Evolutionary conservation across 73 alveolate species (phyloP).

Genomic region (Vitrella brassicaformis): DNA sequence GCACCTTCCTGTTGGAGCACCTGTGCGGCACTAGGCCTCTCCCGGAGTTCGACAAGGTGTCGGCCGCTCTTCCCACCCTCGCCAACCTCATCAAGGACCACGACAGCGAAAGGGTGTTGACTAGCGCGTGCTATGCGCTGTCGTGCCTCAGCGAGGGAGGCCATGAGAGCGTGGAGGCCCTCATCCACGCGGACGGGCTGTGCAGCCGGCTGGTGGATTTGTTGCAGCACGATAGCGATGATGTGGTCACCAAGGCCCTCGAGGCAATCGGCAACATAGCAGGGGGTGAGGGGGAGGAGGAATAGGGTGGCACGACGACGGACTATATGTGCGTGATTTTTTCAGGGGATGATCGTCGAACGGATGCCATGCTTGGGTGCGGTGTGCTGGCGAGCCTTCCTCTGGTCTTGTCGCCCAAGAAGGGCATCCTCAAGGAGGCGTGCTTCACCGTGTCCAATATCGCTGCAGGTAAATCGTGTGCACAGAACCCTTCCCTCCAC

Average conservation of each 20-base stretch:
- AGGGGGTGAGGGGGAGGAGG: too few species aligned
- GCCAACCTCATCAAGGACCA: constrained; percentile 63
- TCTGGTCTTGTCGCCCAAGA: constrained; percentile 55
- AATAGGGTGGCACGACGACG: too few species aligned
- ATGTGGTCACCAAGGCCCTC: constrained; percentile 61
- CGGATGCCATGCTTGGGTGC: constrained; percentile 63
- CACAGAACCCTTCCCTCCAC: too few species aligned
- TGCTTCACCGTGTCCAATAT: constrained; percentile 83
- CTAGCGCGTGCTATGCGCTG: constrained; percentile 78
- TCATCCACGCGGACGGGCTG: constrained; percentile 61
- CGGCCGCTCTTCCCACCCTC: constrained; percentile 59
- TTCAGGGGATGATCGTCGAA: constrained; percentile 72
- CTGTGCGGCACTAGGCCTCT: constrained; percentile 85
- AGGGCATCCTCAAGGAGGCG: constrained; percentile 77
- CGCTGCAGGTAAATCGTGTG: constrained; percentile 95
- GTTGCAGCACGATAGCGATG: constrained; percentile 52
- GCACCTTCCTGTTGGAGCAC: constrained; percentile 84
- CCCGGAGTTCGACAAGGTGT: constrained; percentile 58
- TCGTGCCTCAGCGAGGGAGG: constrained; percentile 81
- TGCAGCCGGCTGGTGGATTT: constrained; percentile 60
- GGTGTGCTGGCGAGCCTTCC: constrained; percentile 67
- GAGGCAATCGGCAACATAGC: constrained; percentile 87
- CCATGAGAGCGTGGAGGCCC: constrained; percentile 59
- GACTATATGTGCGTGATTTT: too few species aligned
- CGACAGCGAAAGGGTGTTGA: constrained; percentile 63